Percentiles rank a stretch among this genome's conserved stretches.
These are phyloP conservation scores for Yamadazyma blattariae DNA, from an alignment of 1,139 yeast species.

Conservation along the genomic window DNA sequence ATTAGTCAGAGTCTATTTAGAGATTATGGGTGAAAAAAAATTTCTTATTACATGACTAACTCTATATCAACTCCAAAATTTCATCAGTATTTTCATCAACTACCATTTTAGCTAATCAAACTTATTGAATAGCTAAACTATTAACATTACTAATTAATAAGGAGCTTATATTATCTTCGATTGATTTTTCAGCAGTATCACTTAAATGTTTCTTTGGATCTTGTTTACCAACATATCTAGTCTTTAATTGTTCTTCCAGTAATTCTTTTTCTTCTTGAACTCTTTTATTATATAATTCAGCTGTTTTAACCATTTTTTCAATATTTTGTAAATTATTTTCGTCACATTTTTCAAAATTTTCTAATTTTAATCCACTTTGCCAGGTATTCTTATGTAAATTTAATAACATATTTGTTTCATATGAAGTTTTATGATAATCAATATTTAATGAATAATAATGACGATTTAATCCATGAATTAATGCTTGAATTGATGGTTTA, in stretches of 20 bases:
- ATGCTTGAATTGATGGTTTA: slow-evolving; percentile 97
- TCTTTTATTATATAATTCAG: slow-evolving; percentile 85
- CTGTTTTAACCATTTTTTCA: slow-evolving; percentile 81
- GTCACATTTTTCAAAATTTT: slow-evolving; percentile 78
- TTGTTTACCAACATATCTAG: slow-evolving; percentile 96
- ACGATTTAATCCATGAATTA: slow-evolving; percentile 95
- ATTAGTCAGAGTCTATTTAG: too few relatives aligned
- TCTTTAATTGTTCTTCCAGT: slow-evolving; percentile 83
- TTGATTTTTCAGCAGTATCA: slow-evolving; percentile 79
- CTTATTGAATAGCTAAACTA: slow-evolving; percentile 75
- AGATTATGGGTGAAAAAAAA: too few relatives aligned
- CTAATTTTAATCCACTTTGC: slow-evolving; percentile 86
- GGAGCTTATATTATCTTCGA: slow-evolving; percentile 88
- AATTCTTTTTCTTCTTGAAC: slow-evolving; percentile 92
- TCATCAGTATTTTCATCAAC: too few relatives aligned
- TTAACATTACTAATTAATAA: slow-evolving; percentile 87
- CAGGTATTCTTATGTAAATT: slow-evolving; percentile 94
- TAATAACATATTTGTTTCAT: slow-evolving; percentile 91
- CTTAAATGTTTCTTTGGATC: slow-evolving; percentile 97
- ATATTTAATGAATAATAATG: slow-evolving; percentile 95
- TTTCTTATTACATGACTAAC: too few relatives aligned
- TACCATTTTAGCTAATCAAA: too few relatives aligned
- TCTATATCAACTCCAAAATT: too few relatives aligned
- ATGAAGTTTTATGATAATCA: slow-evolving; percentile 88
- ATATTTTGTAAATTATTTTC: slow-evolving; percentile 71